Evolutionary conservation across 495 filamentous ascomycete species (phyloP), one percentile per base, ranked within the genome.

Genomic region (Antarctomyces pellizariae): DNA sequence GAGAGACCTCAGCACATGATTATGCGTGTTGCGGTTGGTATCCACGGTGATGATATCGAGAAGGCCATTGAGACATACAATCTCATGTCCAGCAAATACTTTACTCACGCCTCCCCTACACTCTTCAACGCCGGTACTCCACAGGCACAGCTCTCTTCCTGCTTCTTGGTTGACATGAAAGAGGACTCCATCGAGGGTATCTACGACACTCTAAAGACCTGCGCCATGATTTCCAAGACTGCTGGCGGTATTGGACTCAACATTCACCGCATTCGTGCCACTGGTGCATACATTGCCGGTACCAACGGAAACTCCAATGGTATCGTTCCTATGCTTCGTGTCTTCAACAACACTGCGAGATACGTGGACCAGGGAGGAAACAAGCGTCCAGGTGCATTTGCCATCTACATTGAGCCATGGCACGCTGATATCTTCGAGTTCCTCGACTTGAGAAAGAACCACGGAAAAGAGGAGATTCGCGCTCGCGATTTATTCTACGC

Each of bases 281-380:
- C 89, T 25, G 82, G 83, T 20, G 90, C 86, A 6, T 95, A 97
- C 56, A 97, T 97, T 50, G 74, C 69, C 34, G 86, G 86, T 32
- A 97, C 86, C 21, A 97, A 97, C 43, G 86, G 86, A 36, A 82
- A 79, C 22, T 97, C 86, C 28, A 97, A 97, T 44, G 86, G 86
- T 36, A 77, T 97, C 33, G 72, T 95, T 19, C 86, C 86, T 28
- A 92, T 97, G 84, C 70, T 97, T 15, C 73, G 84, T 20, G 86
- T 97, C 32, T 97, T 76, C 67, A 95, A 97, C 62, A 93, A 95
- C 57, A 97, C 86, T 28, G 86, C 86, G 13, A 67, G 86, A 43
- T 97, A 97, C 46, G 86, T 97, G 28, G 86, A 97, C 45, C 86
- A 97, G 54, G 86, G 86, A 53, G 86, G 86, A 41, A 97, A 97